Evolutionary conservation across 345 rosid genomes (phyloP), one percentile per base, ranked within the genome.

Genomic region (Bruguiera parviflora): DNA sequence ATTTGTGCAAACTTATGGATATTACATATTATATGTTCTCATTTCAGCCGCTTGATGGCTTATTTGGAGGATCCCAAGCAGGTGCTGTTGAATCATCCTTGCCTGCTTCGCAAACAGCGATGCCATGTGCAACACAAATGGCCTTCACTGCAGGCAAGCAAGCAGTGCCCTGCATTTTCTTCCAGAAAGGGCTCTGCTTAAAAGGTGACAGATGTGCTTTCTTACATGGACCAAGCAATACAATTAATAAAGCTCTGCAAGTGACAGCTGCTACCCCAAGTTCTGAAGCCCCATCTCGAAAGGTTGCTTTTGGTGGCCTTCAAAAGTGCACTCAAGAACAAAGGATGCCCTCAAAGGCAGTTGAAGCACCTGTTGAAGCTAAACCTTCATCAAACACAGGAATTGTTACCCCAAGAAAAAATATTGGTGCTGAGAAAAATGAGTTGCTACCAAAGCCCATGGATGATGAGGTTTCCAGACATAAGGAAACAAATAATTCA

Each of bases 171-270:
- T 94, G 98, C 79, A 71, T 89, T 59, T 94, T 88, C 81, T 89
- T 85, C 75, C 92, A 81, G 58, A 88, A 91, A 80, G 98, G 98
- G 11, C 67, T 78, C 72, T 94, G 98, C 77, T 53, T 83, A 67
- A 94, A 87, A 86, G 98, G 96, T 43, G 96, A 94, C 67, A 85
- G 70, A 82, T 94, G 98, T 73, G 82, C 95, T 21, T 94, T 88
- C 82, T 69, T 77, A 76, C 98, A 94, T 62, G 84, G 86, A 31
- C 78, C 88, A n/a, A 79, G 66, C 83, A 73, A 85, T 16, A 33
- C 75, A 4, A 71, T 49, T 55, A 78, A 68, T 71, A 91, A 85
- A 67, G 71, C 46, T 51, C 73, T 69, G 32, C 91, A 81, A 63
- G 75, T 80, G 1, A 65, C 67, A 0, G 80, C 71, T 49, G 53